These are phyloP conservation scores for Torulaspora microellipsoides DNA, from an alignment of 805 yeast species.

Conservation along the genomic window DNA sequence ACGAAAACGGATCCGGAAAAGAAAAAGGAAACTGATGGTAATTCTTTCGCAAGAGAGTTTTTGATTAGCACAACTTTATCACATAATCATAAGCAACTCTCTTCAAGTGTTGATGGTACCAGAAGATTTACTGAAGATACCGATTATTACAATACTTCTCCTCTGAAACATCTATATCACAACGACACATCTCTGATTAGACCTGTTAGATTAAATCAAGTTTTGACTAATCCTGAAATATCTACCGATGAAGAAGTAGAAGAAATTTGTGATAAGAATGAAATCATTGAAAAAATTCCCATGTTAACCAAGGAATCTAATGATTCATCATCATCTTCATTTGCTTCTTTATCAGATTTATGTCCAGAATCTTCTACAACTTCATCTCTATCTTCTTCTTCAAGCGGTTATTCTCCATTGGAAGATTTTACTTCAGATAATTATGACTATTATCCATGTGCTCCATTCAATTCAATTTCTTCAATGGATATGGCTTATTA, in stretches of 20 bases:
- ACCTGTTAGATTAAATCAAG: constrained; percentile 23
- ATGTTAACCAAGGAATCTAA: constrained; percentile 1
- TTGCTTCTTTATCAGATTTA: background rate
- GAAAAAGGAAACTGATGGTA: background rate
- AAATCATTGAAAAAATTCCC: background rate
- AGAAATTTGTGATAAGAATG: background rate
- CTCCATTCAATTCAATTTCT: constrained; percentile 9
- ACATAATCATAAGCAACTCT: constrained; percentile 10
- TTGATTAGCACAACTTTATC: constrained; percentile 21
- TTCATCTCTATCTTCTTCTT: constrained; percentile 13
- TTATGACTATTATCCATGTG: constrained; percentile 5
- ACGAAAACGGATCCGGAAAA: too few relatives aligned
- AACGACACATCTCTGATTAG: constrained; percentile 24
- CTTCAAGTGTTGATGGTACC: constrained; percentile 5
- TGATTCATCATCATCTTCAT: constrained; percentile 1
- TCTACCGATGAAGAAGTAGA: constrained; percentile 9
- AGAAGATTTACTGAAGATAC: constrained; percentile 33
- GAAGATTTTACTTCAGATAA: constrained; percentile 15
- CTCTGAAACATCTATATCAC: constrained; percentile 32
- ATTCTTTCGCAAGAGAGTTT: constrained; percentile 16
- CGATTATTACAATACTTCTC: constrained; percentile 34
- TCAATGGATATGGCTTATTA: constrained; percentile 11
- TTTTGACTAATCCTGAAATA: constrained; percentile 12
- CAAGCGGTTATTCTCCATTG: constrained; percentile 20
- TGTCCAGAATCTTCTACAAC: constrained; percentile 1